Base-by-base conservation (phyloP, 78 protist species). In the Tieghemostelium lacteum region DNA sequence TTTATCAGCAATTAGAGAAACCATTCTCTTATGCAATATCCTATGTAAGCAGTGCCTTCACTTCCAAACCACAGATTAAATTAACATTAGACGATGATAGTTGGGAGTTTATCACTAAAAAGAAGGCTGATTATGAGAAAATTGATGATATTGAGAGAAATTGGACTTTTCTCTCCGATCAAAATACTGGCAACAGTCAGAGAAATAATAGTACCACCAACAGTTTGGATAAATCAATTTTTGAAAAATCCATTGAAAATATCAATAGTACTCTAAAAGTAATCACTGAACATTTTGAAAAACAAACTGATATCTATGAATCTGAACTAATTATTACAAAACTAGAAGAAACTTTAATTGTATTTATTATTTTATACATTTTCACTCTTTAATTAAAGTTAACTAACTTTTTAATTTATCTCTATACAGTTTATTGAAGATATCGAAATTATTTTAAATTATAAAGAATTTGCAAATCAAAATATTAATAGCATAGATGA, bases 71-170 rank as follows among this genome's bases (percentile, higher is more conserved):
- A 29, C 75, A 50, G 26, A 16, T 60, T 2, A 33, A 24, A 2
- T 67, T 80, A 29, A 12, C 49, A 40, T 80, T 80, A 61, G 76
- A 80, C 34, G 88, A 80, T n/a, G 37, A 62, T 0, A 72, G 66
- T 26, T 80, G 73, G 73, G 77, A 80, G 33, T 67, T 80, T 57
- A 80, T 80, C 24, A 62, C 29, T 20, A 80, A 57, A 37, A n/a
- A 50, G 28, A 80, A 80, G 24, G 55, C 55, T 52, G 76, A 69
- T 3, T 80, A 80, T 26, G 75, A 67, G 29, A 80, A 80, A 50
- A 67, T 80, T 8, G 88, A 80, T 31, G 88, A 80, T 22, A 69
- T 80, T 28, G 88, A 80, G 29, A 65, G 88, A 65, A 80, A 80
- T 69, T 80, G 88, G 88, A 80, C 88, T 26, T 80, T 80, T 40